Base-by-base conservation (phyloP, 441 rosid species). In the Capsella rubella region DNA sequence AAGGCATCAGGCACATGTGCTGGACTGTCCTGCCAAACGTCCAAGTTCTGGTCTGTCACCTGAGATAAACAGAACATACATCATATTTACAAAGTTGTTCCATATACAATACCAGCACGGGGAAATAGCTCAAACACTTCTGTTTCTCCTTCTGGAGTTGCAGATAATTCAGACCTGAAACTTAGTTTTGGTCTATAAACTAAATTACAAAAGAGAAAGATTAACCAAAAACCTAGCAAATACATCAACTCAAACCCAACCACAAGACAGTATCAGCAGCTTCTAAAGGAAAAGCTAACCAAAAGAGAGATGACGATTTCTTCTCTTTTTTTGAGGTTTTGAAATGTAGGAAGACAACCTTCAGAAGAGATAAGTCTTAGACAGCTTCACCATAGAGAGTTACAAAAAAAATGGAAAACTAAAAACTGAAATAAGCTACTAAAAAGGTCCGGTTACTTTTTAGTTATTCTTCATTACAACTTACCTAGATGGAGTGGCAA, bases 31-130 rank as follows among this genome's bases (percentile, higher is more conserved):
- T 86, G 86, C 99, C 97, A 89, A 67, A 84, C 85, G 72, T 95
- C 97, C 66, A 94, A 84, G 79, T 92, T 87, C 82, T 94, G 99
- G 81, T 92, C 97, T 34, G 90, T 83, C 74, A 90, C 99, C 99
- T 94, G 90, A 82, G 78, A 64, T 70, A 61, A 67, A 67, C 64
- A 73, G 58, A 64, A 45, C 54, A 64, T 34, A 77, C 52, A 58
- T 68, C 37, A 49, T 66, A 54, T 35, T 21, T 43, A 59, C 35
- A 5, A 15, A 74, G 11, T 52, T 74, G 54, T n/a, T 50, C 42
- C 29, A 49, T 16, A 43, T 18, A 67, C 67, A 59, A 40, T 27
- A 51, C 5, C 35, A 21, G 46, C 62, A 49, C 47, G 59, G 28
- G 37, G 32, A 39, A 39, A 45, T 46, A 64, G 55, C 46, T 52